Evolutionary conservation across 257 asterid genomes (phyloP).

Genomic region (Ballota nigra): DNA sequence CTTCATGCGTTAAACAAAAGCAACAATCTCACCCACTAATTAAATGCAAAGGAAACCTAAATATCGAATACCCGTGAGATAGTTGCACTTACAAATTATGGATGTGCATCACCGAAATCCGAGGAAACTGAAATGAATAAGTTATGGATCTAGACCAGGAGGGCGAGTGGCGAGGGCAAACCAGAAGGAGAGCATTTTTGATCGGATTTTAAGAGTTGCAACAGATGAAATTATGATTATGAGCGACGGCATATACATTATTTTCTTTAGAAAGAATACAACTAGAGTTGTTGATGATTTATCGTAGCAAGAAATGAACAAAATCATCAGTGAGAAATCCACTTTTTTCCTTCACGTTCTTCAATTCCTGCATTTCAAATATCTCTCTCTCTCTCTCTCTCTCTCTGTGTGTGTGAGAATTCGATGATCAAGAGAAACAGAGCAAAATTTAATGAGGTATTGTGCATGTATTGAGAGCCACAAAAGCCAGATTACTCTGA

Average conservation of each 20-base stretch:
- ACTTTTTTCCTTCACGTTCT: conserved; percentile 48
- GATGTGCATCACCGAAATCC: not conserved
- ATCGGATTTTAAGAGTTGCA: conserved; percentile 39
- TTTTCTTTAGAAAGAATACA: conserved; percentile 21
- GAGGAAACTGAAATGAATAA: not conserved
- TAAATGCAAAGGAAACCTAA: conserved; percentile 7
- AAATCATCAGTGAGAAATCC: conserved; percentile 35
- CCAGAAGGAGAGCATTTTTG: conserved; percentile 70
- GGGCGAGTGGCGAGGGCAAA: conserved; percentile 90
- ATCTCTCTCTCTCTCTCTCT: not conserved
- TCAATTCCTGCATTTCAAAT: conserved; percentile 56
- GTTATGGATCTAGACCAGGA: conserved; percentile 87
- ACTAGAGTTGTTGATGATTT: conserved; percentile 5
- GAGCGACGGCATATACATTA: conserved; percentile 34
- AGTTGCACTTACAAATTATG: not conserved
- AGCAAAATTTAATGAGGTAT: not conserved
- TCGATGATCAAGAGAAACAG: not conserved
- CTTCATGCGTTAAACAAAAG: conserved; percentile 6
- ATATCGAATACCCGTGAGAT: not conserved
- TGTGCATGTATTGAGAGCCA: not conserved
- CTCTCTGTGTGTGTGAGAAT: not conserved
- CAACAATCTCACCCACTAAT: not conserved
- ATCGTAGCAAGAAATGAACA: not conserved
- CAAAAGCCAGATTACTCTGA: not conserved
- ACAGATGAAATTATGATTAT: conserved; percentile 32